Base-by-base conservation (phyloP, 352 stramenopile species). In the Globisporangium paddicum region DNA sequence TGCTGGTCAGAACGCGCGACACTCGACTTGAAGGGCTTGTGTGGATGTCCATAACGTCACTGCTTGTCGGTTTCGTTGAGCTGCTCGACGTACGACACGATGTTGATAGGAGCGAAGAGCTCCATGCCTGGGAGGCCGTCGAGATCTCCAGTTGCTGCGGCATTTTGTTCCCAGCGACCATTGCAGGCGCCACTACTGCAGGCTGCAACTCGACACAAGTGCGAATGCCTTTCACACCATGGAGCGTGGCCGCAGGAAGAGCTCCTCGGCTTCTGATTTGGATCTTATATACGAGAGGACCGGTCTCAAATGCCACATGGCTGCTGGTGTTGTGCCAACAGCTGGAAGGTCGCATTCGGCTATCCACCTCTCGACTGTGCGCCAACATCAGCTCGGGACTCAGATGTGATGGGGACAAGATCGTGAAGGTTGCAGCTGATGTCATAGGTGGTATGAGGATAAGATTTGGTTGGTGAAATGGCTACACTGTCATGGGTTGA, bases 1-100 rank as follows among this genome's bases (percentile, higher is more conserved):
- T 63, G 46, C 53, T 63, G 21, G 32, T 59, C 21, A 71, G 30
- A 13, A 73, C 50, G 26, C 45, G 66, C 23, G 56, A 40, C 10
- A 37, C 21, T 30, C 46, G 47, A 28, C 42, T 23, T 5, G 42
- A 37, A 46, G 48, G 63, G 53, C 50, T 50, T 28, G 48, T 42
- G 5, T 52, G 47, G 47, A 57, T 62, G 23, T 47, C 41, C 18
- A 55, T 66, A 2, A 16, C 23, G 18, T 59, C 16, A n/a, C 45
- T 56, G 47, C 52, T 64, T 21, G 46, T 57, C 19, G 59, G 6
- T 32, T 8, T 28, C 11, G 3, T 21, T 35, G 25, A 51, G 45
- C 45, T 37, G 25, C 7, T 51, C 25, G 25, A 18, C 6, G 35
- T 25, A 7, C 25, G 25, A 25, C 25, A 37, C 30, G 32, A 40